Evolutionary conservation across 2,329 filamentous ascomycete genomes (phyloP).

Genomic region (Hypoxylon sp.): DNA sequence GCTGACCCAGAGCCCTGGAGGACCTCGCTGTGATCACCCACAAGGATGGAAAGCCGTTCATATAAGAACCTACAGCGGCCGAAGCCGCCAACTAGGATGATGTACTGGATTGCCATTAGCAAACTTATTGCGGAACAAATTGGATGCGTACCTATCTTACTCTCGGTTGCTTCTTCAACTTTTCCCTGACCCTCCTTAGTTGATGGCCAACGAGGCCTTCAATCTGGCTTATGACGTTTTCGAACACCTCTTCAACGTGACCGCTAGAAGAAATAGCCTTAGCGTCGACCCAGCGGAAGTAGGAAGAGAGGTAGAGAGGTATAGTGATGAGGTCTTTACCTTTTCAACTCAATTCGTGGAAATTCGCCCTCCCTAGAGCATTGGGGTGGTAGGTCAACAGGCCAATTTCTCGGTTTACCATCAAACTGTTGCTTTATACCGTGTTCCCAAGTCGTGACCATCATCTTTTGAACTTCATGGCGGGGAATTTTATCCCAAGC

Average conservation of each 20-base stretch:
- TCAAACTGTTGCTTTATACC: constrained; percentile 7
- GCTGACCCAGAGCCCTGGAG: constrained; percentile 1
- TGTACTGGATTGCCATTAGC: background rate
- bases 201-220: constrained; percentile 10
- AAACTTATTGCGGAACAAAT: background rate
- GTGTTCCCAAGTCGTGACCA: constrained; percentile 2
- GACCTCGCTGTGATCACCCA: background rate
- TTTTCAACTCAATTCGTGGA: constrained; percentile 7
- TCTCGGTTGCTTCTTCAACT: constrained; percentile 4
- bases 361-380: background rate
- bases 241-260: constrained; percentile 3
- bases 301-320: background rate
- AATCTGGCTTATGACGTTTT: constrained; percentile 6
- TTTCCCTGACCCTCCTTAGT: background rate
- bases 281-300: background rate
- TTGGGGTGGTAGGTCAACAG: constrained; percentile 2
- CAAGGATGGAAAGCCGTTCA: background rate
- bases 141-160: background rate
- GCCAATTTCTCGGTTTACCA: background rate
- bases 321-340: background rate
- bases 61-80: constrained; percentile 10
- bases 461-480: background rate
- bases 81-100: constrained; percentile 7
- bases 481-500: constrained; percentile 7
- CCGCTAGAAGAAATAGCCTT: background rate